Evolutionary conservation across 2,329 filamentous ascomycete species (phyloP), one percentile per base, ranked within the genome.

Genomic region (Botrytis byssoidea): DNA sequence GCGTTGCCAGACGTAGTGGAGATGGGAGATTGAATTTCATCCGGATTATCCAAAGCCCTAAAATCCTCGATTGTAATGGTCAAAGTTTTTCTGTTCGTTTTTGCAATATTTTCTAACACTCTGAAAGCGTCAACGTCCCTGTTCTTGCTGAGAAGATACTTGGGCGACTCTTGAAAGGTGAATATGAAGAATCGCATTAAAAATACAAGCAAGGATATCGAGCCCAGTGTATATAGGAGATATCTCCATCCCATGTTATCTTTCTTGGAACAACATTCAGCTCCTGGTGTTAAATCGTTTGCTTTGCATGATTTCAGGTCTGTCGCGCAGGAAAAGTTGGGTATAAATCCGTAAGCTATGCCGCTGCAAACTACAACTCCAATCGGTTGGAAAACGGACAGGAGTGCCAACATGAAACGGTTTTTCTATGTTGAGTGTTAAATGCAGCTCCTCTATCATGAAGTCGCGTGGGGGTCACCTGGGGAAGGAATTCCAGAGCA

Each of bases 171-270:
- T 75, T 85, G 87, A 64, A 90, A 85, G 16, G 83, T 86, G 79
- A 90, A 90, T 74, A 86, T 82, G 12, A 86, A 79, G 75, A 88
- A 88, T n/a, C 88, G 87, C 22, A 86, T 76, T 46, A 86, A 75
- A 74, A 88, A 90, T 82, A 89, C 86, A 61, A 86, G 75, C 72
- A 90, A 82, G 0, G 88, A 85, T 18, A 89, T 82, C 0, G 83
- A 85, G 10, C 88, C 88, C 81, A 89, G 85, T 10, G 83, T 81
- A 71, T 88, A 84, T 76, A 88, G 80, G 60, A 87, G 86, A 77
- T 89, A 90, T 57, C 88, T 81, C 88, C 88, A 90, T 3, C 88
- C 88, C 83, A 88, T 87, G 75, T 90, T 90, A 69, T 85, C 79
- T 40, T 77, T 51, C 63, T 77, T 79, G 4, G 80, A 76, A 32